Evolutionary conservation across 1,139 yeast genomes (phyloP), one percentile per base, ranked within the genome.

Genomic region (Lizanozyma gosingica): DNA sequence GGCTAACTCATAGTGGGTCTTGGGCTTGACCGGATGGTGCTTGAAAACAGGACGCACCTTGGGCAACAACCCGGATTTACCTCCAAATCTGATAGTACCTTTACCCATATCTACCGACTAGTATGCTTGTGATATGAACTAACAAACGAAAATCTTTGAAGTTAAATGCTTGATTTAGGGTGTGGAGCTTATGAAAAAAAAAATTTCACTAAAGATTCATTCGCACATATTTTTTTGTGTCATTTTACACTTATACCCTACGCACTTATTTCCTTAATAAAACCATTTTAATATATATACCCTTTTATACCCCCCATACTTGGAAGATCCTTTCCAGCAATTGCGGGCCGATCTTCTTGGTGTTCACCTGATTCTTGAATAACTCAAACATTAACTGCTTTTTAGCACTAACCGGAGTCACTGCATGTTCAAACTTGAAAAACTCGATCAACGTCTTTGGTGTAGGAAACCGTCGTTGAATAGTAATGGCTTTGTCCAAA

Each of bases 1-100:
- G 14, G 55, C 58, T 37, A 53, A 36, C 45, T 70, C 73, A 34
- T 52, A 56, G 9, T 50, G 58, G 4, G 61, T 63, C 37, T 55
- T 56, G 29, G 86, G 81, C 45, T 80, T 76, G 40, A 78, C 72
- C 2, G 90, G 87, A 41, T 53, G 54, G 37, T 71, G 65, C 53
- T 78, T 82, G 64, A 83, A 73, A 34, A 83, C 76, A 34, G 83
- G 78, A 54, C 95, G 80, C 14, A 84, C 80, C 43, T 67, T 71
- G 40, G 97, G 97, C 49, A 88, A 71, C 39, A 85, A 68, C 56
- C 97, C 96, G 41, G 94, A 82, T 63, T 83, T 83, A n/a, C 79
- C 79, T 32, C 79, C 79, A 51, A 62, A 69, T 50, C 68, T 74
- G 37, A 73, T 55, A 18, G 68, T 65, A 43, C 78, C 70, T 51